Conservation (phyloP, 495 filamentous ascomycete genomes). For the Annulohypoxylon moriforme region DNA sequence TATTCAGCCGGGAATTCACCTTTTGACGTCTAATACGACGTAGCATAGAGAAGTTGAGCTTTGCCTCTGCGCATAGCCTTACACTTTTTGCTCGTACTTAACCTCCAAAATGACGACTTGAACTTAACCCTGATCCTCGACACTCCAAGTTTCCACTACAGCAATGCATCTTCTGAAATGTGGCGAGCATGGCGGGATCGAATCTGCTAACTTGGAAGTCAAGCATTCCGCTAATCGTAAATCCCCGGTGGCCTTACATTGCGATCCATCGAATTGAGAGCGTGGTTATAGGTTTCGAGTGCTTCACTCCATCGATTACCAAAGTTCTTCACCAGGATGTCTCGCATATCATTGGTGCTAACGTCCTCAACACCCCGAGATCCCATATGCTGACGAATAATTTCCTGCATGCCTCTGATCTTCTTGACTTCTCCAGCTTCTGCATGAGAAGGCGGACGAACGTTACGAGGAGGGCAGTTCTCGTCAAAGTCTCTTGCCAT, state of each 20-base stretch:
- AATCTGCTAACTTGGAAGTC: too few relatives aligned
- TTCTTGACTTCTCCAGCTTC: neutral
- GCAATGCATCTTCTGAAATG: too few relatives aligned
- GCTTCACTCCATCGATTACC: neutral
- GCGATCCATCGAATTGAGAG: neutral
- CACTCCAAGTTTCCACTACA: too few relatives aligned
- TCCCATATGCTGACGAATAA: slow-evolving; percentile 16
- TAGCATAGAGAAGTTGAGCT: too few relatives aligned
- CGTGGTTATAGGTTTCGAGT: neutral
- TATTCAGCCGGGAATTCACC: too few relatives aligned
- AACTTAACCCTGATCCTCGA: too few relatives aligned
- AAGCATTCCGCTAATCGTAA: neutral
- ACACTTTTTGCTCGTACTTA: neutral
- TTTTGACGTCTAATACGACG: too few relatives aligned
- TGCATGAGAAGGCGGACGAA: neutral
- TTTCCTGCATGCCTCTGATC: slow-evolving; percentile 21
- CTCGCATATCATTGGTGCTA: neutral
- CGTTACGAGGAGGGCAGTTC: slow-evolving; percentile 11
- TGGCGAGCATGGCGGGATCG: too few relatives aligned
- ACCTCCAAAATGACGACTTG: neutral
- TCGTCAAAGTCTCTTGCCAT: neutral
- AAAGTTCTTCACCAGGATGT: slow-evolving; percentile 4
- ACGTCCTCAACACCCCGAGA: slow-evolving; percentile 8
- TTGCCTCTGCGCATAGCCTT: too few relatives aligned
- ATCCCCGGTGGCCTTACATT: neutral